These are phyloP conservation scores for Tinospora cordifolia DNA, from an alignment of 164 flowering plant species.

Conservation along the genomic window DNA sequence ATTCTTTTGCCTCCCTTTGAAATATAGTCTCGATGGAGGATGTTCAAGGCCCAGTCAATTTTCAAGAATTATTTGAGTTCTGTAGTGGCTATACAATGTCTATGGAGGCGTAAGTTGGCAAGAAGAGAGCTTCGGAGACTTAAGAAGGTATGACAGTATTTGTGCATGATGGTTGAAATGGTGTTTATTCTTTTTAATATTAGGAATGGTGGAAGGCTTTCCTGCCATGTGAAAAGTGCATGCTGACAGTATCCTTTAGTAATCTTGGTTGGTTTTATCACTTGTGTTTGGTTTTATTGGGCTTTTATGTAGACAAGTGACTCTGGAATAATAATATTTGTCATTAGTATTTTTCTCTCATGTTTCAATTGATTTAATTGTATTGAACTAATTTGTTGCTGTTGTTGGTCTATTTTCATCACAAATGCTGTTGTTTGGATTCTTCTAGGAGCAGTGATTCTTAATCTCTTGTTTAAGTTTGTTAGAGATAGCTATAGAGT, in stretches of 20 bases:
- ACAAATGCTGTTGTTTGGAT: background rate
- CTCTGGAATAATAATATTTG: background rate
- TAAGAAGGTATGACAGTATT: slow-evolving; percentile 40
- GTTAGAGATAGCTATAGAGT: background rate
- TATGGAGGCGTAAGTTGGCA: slow-evolving; percentile 82
- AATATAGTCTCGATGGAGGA: slow-evolving; percentile 72
- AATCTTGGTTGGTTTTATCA: background rate
- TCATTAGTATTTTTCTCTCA: background rate
- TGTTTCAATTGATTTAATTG: background rate
- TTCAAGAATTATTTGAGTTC: slow-evolving; percentile 40
- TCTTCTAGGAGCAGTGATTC: background rate
- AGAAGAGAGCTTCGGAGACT: slow-evolving; percentile 71
- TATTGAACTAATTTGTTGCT: background rate
- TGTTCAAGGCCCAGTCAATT: slow-evolving; percentile 45
- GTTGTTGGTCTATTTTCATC: background rate
- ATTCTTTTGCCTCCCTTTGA: background rate
- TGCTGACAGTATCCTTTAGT: background rate
- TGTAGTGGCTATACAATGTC: slow-evolving; percentile 72
- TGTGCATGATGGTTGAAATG: background rate
- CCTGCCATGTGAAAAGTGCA: background rate
- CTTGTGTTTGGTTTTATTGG: no score
- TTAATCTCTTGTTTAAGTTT: background rate
- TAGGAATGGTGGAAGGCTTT: background rate
- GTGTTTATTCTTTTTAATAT: background rate
- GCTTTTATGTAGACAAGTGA: background rate